Base-by-base conservation (phyloP, 441 rosid species). In the Corymbia calophylla region DNA sequence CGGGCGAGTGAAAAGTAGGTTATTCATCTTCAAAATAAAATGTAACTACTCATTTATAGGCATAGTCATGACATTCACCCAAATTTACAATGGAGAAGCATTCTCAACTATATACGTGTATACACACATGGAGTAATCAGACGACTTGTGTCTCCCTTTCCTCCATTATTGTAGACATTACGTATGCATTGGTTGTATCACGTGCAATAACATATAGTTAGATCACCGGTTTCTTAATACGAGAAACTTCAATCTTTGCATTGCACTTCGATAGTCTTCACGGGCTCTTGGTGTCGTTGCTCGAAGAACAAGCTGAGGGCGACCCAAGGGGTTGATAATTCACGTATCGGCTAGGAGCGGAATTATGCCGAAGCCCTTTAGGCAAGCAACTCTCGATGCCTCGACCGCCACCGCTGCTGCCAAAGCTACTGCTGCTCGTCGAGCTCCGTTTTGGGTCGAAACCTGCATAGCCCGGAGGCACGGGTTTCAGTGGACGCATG, bases 341-440 rank as follows among this genome's bases (percentile, higher is more conserved):
- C 58, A 94, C 95, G 88, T 97, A 97, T 12, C 94, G 95, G 88
- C 99, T 97, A 3, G 99, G 99, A 6, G 95, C 98, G 0, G 99
- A 97, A 27, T 85, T 91, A 80, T 60, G 93, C 25, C 89, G 98
- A 89, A 92, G 90, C 16, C 98, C 97, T 87, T 96, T 97, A 25
- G 99, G 99, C 90, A 97, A 53, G 91, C 99, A 97, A 89, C 89
- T 90, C 84, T 90, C 90, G 85, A 93, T 92, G 5, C 55, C 89
- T 27, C 87, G 90, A 53, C 86, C 73, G 1, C 25, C 85, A 39
- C 90, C 89, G 58, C 55, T 48, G 49, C 84, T 44, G 1, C 13
- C 68, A 39, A 91, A 90, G 82, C 54, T 49, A 5, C 86, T 86
- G 54, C 39, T 81, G 23, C 21, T 73, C 35, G 53, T 73, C 6